Evolutionary conservation across 345 rosid genomes (phyloP).

Genomic region (Physaria fendleri): DNA sequence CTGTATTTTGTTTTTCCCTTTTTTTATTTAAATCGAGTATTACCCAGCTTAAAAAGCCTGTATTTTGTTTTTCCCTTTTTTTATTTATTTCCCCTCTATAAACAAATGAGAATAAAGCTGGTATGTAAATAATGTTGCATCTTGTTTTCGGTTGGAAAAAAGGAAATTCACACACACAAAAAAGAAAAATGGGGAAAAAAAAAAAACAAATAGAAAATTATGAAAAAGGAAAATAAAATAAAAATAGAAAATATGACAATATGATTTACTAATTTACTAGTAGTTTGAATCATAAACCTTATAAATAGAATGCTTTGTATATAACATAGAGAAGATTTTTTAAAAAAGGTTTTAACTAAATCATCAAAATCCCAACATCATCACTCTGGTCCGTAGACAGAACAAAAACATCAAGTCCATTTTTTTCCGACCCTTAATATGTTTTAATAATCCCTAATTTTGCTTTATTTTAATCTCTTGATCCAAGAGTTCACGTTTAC

Average conservation of each 20-base stretch:
- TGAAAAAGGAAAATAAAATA: too few species aligned
- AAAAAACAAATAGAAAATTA: too few species aligned
- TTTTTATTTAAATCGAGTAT: conserved; percentile 15
- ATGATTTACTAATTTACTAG: too few species aligned
- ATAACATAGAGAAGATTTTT: too few species aligned
- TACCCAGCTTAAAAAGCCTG: conserved; percentile 30
- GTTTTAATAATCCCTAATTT: background rate
- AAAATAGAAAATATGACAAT: too few species aligned
- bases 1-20: conserved; percentile 1
- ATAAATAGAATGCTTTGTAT: too few species aligned
- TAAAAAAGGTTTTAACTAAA: too few species aligned
- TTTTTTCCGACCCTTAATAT: conserved; percentile 8
- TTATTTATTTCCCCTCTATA: background rate
- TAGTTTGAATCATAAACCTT: too few species aligned
- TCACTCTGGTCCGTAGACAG: conserved; percentile 28
- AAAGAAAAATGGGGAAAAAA: too few species aligned
- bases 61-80: background rate
- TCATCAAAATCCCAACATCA: too few species aligned
- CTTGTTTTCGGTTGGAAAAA: too few species aligned
- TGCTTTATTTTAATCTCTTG: conserved; percentile 18
- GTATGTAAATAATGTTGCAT: conserved; percentile 18
- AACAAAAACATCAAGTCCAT: conserved; percentile 25
- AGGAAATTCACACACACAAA: too few species aligned
- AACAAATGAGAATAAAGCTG: conserved; percentile 8
- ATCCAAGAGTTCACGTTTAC: conserved; percentile 33